Base-by-base conservation (phyloP, 805 yeast genomes). In the Cyberlindnera xishuangbannaensis region DNA sequence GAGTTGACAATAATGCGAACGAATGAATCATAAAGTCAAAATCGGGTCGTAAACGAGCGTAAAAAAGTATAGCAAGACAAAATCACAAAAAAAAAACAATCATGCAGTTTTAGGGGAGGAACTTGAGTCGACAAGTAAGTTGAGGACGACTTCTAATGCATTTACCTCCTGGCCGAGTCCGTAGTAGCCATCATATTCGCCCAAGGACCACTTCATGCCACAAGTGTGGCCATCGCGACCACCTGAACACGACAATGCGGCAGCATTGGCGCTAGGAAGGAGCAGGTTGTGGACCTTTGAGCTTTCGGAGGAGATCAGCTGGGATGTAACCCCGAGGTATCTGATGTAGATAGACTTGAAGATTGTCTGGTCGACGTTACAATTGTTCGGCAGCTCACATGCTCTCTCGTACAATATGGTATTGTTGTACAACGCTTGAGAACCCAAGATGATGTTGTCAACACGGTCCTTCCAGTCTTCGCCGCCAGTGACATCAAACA, bases 121-220 rank as follows among this genome's bases (percentile, higher is more conserved):
- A 10, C 32, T 27, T 15, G 25, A 15, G 15, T 19, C 29, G 13
- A 65, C 64, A 38, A 74, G 42, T 31, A 73, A 49, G 37, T 62
- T 69, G 13, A 64, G 62, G 50, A 76, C 59, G 4, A 62, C 59
- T 50, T 88, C 97, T 38, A 87, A 61, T 0, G 97, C 95, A 24
- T 78, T 65, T 69, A 84, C 76, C 61, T 90, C 95, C 62, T 90
- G 95, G 35, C 96, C 96, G 22, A 90, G 67, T 6, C 97, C 96
- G 46, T 71, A 81, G 30, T 58, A 51, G 2, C 74, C 78, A 56
- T 90, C 97, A 78, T 81, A 84, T 3, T 19, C 19, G 4, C 65
- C 64, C 14, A 58, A 56, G 2, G 72, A 58, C 97, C 97, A 90
- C 50, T 82, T 70, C 36, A 71, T 51, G 18, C 97, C 97, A 65